Evolutionary conservation across 495 filamentous ascomycete genomes (phyloP).

Genomic region (Xylaria flabelliformis): DNA sequence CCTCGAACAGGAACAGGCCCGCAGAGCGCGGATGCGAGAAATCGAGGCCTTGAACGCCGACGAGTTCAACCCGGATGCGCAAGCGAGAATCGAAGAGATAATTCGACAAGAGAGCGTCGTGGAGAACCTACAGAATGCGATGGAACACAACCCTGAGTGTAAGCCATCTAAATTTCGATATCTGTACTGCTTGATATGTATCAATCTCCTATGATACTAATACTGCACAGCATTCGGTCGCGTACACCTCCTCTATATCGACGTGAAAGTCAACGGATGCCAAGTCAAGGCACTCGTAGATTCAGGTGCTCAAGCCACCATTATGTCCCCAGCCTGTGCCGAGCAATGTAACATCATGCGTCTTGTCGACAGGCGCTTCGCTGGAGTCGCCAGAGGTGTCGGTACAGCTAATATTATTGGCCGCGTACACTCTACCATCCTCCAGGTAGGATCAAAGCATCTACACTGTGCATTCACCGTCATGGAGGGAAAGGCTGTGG

Average conservation of each 20-base stretch:
- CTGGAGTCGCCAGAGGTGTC: conserved; percentile 89
- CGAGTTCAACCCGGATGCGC: conserved; percentile 88
- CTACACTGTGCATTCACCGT: conserved; percentile 97
- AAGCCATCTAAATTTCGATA: conserved; percentile 34
- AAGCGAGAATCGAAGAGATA: conserved; percentile 93
- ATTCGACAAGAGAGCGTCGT: conserved; percentile 92
- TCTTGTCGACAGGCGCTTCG: conserved; percentile 89
- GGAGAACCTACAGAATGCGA: conserved; percentile 92
- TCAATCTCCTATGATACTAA: conserved; percentile 16
- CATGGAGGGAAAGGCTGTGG: conserved; percentile 99
- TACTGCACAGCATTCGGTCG: conserved; percentile 77
- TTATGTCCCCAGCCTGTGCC: conserved; percentile 95
- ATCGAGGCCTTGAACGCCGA: conserved; percentile 82
- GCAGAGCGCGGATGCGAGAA: conserved; percentile 78
- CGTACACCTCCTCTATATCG: conserved; percentile 95
- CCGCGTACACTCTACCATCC: conserved; percentile 90
- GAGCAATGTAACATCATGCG: conserved; percentile 95
- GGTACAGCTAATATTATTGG: conserved; percentile 94
- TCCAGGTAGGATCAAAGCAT: conserved; percentile 87
- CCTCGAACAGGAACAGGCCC: conserved; percentile 69
- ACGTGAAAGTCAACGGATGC: conserved; percentile 90
- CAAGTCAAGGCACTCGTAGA: conserved; percentile 97
- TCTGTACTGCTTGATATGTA: conserved; percentile 20
- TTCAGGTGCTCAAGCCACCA: conserved; percentile 95
- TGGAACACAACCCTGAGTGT: conserved; percentile 98